Conservation (phyloP, 2,329 filamentous ascomycete genomes). For the Ophiostoma perfectum region DNA sequence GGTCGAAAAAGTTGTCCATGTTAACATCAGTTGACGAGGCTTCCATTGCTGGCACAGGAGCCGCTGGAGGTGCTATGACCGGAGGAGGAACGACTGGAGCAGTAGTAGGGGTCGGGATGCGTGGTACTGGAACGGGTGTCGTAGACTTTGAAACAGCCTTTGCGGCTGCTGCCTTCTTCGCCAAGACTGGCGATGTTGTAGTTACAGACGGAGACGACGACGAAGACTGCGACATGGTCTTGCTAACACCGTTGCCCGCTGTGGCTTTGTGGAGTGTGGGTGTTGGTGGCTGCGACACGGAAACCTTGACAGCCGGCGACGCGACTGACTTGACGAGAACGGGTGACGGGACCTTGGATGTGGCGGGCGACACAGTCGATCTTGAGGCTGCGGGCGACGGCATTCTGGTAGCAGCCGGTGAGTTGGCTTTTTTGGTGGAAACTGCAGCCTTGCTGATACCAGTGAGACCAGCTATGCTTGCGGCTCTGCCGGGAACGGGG, state of each 20-base stretch:
- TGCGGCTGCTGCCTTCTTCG: constrained; percentile 16
- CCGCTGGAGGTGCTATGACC: constrained; percentile 22
- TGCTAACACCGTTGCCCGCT: constrained; percentile 14
- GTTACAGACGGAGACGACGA: constrained; percentile 22
- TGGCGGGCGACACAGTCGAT: constrained; percentile 12
- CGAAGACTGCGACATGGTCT: constrained; percentile 21
- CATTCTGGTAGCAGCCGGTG: constrained; percentile 19
- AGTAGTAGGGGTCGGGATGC: constrained; percentile 23
- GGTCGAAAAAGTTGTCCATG: constrained; percentile 24
- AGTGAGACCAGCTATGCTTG: not conserved
- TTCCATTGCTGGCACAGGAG: constrained; percentile 25
- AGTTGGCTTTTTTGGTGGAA: constrained; percentile 23
- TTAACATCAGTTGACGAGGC: constrained; percentile 19
- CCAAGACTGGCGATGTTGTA: constrained; percentile 28
- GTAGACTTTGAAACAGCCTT: constrained; percentile 18
- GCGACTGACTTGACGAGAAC: constrained; percentile 21
- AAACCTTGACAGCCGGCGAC: constrained; percentile 25
- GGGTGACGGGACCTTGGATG: constrained; percentile 21
- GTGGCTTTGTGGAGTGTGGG: constrained; percentile 9
- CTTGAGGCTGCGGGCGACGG: constrained; percentile 20
- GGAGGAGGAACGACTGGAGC: constrained; percentile 24
- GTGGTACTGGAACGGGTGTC: constrained; percentile 27
- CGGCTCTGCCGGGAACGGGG: not conserved
- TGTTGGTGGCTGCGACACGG: constrained; percentile 24
- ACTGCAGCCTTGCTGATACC: not conserved